These are phyloP conservation scores for Rhypophila decipiens DNA, from an alignment of 495 filamentous ascomycete genomes.

Conservation along the genomic window DNA sequence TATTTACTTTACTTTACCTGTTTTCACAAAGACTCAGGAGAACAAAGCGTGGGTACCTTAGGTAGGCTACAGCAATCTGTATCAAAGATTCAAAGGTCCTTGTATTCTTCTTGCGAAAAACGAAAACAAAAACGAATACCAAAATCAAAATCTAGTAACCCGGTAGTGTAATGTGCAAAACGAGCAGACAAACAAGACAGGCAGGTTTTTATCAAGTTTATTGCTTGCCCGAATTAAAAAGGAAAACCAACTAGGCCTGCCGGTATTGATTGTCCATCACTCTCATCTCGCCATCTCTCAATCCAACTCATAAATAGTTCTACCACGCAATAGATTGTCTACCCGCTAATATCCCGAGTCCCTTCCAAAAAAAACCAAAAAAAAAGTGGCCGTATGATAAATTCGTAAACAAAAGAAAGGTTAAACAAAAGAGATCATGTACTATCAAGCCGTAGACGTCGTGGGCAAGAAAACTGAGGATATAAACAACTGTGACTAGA, in stretches of 20 bases:
- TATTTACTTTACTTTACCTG: too few species aligned
- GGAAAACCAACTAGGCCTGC: slow-evolving; percentile 9
- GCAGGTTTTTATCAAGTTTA: not conserved
- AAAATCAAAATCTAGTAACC: too few species aligned
- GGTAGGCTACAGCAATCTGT: too few species aligned
- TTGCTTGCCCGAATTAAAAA: slow-evolving; percentile 1
- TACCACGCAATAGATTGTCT: too few species aligned
- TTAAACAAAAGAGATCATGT: not conserved
- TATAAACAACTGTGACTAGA: not conserved
- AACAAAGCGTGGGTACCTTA: too few species aligned
- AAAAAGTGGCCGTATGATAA: not conserved
- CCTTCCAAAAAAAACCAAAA: not conserved
- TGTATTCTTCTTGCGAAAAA: too few species aligned
- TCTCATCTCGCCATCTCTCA: not conserved
- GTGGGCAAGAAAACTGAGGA: not conserved
- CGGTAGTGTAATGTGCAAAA: too few species aligned
- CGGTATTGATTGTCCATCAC: slow-evolving; percentile 8
- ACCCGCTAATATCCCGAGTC: slow-evolving; percentile 2
- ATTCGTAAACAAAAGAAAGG: not conserved
- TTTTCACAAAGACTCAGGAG: too few species aligned
- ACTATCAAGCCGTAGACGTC: not conserved
- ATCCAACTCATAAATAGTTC: not conserved
- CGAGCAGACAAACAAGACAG: not conserved
- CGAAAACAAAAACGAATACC: too few species aligned
- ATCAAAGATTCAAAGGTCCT: too few species aligned